Base-by-base conservation (phyloP, 139 green algal genomes). In the Pseudopediastrum boryanum region DNA sequence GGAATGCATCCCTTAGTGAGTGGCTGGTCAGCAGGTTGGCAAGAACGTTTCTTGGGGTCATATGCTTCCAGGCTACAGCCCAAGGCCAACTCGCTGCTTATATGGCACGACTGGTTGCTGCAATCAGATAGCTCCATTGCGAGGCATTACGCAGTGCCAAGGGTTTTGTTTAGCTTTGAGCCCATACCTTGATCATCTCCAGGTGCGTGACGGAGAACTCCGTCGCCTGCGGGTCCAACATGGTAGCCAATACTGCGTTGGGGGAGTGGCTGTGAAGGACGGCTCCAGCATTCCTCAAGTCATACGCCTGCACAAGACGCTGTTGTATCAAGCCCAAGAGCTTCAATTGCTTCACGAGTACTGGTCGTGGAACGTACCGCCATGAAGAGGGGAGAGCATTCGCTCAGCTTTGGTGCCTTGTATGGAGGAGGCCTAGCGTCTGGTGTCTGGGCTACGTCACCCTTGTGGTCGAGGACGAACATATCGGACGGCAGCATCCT, bases 131-230 rank as follows among this genome's bases (percentile, higher is more conserved):
- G n/a, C n/a, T n/a, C n/a, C n/a, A n/a, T n/a, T n/a, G n/a, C n/a
- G n/a, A n/a, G n/a, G n/a, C n/a, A n/a, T n/a, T n/a, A n/a, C n/a
- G n/a, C n/a, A n/a, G n/a, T n/a, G n/a, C n/a, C n/a, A n/a, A n/a
- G n/a, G n/a, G n/a, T n/a, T n/a, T n/a, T n/a, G n/a, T n/a, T n/a
- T n/a, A n/a, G n/a, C n/a, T n/a, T n/a, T n/a, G n/a, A n/a, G n/a
- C n/a, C n/a, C 63, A 0, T 66, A 90, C 94, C 91, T 98, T 98
- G 85, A 98, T 97, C 95, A 98, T 98, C 80, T 98, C 95, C 36
- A 98, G 74, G 80, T 98, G 90, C 0, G 95, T 98, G 43, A 97
- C 84, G 0, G 58, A 77, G 82, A 98, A 98, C 85, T 98, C 93
- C 16, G 61, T 84, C 0, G 91, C 81, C 0, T 85, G 38, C 0